Conservation (phyloP, 805 yeast species). For the Candida pini region DNA sequence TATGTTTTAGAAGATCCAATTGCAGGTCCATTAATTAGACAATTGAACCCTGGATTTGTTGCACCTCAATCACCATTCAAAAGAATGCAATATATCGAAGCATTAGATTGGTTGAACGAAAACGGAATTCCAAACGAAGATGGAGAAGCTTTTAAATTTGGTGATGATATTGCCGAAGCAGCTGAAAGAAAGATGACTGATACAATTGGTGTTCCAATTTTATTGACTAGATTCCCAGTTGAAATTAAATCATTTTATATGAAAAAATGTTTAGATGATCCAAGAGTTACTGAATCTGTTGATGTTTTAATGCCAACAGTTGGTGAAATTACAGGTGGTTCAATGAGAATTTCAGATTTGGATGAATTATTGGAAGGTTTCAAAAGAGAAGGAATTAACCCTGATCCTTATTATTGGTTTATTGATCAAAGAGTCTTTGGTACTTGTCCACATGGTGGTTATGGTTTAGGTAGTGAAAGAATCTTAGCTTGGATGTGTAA, state of each 20-base stretch:
- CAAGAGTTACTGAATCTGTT: constrained; percentile 94
- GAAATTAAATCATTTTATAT: constrained; percentile 97
- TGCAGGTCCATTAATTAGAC: constrained; percentile 84
- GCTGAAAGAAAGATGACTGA: constrained; percentile 99
- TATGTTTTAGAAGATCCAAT: constrained; percentile 84
- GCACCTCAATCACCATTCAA: constrained; percentile 83
- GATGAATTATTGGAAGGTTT: constrained; percentile 87
- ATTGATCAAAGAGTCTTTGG: constrained; percentile 95
- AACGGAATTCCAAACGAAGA: constrained; percentile 93
- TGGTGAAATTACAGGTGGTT: constrained; percentile 98
- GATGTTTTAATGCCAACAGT: constrained; percentile 99
- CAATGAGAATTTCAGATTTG: constrained; percentile 86
- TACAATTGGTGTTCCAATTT: constrained; percentile 84
- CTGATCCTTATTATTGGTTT: constrained; percentile 91
- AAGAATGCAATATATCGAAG: constrained; percentile 88
- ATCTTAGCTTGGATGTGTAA: constrained; percentile 97
- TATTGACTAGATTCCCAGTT: constrained; percentile 91
- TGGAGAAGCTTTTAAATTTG: constrained; percentile 86
- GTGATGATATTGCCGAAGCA: constrained; percentile 99
- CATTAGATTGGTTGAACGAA: constrained; percentile 94
- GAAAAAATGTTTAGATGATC: constrained; percentile 87
- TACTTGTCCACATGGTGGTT: constrained; percentile 98
- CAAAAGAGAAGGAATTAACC: constrained; percentile 84
- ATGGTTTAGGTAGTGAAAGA: constrained; percentile 97
- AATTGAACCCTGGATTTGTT: constrained; percentile 86